These are phyloP conservation scores for Xylaria longipes DNA, from an alignment of 495 filamentous ascomycete genomes.

Conservation along the genomic window DNA sequence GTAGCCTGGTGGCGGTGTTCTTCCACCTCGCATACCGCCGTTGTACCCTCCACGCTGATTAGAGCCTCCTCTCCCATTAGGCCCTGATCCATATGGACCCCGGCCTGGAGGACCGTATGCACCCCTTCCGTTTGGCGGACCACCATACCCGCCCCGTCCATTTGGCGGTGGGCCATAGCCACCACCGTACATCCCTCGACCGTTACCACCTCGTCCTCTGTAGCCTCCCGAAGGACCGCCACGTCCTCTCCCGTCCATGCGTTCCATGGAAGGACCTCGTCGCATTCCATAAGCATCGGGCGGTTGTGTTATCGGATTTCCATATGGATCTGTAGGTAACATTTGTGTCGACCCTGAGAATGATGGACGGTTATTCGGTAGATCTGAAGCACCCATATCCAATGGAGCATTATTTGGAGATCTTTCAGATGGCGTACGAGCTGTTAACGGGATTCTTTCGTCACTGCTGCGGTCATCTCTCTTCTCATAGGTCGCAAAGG, in stretches of 20 bases:
- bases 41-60: constrained; percentile 64
- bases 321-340: constrained; percentile 68
- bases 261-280: constrained; percentile 66
- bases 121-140: constrained; percentile 35
- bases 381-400: constrained; percentile 44
- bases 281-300: constrained; percentile 58
- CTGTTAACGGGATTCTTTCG: constrained; percentile 83
- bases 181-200: constrained; percentile 58
- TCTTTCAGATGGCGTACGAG: constrained; percentile 58
- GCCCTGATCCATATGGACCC: constrained; percentile 47
- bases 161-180: constrained; percentile 42
- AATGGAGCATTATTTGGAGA: constrained; percentile 47
- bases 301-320: constrained; percentile 63
- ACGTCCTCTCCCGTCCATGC: constrained; percentile 61
- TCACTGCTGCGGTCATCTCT: constrained; percentile 68
- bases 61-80: constrained; percentile 26
- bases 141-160: constrained; percentile 52
- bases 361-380: constrained; percentile 37
- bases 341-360: constrained; percentile 43
- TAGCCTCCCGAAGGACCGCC: constrained; percentile 59
- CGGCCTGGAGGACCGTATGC: constrained; percentile 50
- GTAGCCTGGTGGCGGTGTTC: constrained; percentile 62
- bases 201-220: constrained; percentile 63
- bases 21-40: constrained; percentile 58
- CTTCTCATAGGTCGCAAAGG: constrained; percentile 83